Base-by-base conservation (phyloP, 371 early-diverging fungal species). In the Rhizopus arrhizus region DNA sequence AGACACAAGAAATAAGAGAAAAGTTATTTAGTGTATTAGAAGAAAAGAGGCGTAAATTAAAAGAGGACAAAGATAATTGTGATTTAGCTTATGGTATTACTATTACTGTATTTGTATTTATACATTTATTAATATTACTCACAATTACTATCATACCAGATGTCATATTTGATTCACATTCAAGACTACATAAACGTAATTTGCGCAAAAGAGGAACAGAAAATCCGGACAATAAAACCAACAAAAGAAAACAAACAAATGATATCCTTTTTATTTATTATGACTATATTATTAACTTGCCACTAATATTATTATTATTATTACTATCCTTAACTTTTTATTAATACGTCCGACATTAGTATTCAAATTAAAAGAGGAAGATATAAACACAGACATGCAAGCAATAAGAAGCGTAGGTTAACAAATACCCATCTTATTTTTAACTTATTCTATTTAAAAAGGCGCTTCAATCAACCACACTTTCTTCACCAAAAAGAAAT, bases 31-130 rank as follows among this genome's bases (percentile, higher is more conserved):
- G 75, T 11, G 84, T 77, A 11, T 71, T 94, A 34, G 93, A 94
- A 55, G 91, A 88, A 36, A 86, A 87, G 61, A 83, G 90, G 58
- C 77, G 85, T 35, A 89, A 88, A 53, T 68, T 93, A 42, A 84
- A 85, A 32, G 95, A 94, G 59, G 95, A 94, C 52, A 89, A 90
- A 63, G 95, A 93, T 53, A 89, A 85, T 67, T 76, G 89, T 72
- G 92, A 91, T 58, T 76, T 91, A 31, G 72, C 80, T 16, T 82
- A 81, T 53, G 88, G 89, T 85, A 72, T 56, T 10, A 4, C 1
- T 13, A 13, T 12, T 15, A 13, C 35, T 4, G 36, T n/a, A 28
- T 5, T 3, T 9, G 0, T 35, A 47, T 22, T 41, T 45, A 13
- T 6, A 49, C 8, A 34, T 16, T 35, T 22, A 22, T 22, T 22